These are phyloP conservation scores for Cyberlindnera maritima DNA, from an alignment of 805 yeast species.

Conservation along the genomic window DNA sequence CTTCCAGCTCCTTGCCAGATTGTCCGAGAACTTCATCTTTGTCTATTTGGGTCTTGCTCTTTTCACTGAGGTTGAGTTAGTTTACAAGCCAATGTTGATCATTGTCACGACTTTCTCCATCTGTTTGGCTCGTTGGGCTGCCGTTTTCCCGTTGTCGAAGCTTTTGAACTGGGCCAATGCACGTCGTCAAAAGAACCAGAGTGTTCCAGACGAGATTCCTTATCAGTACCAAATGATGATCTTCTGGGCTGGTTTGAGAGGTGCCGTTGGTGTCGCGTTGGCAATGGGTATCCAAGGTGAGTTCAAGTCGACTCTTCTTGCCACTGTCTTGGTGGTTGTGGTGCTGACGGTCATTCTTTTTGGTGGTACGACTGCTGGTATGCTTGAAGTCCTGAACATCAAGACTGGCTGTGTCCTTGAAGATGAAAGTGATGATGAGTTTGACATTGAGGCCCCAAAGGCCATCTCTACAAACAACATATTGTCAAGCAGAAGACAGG, in stretches of 20 bases:
- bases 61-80: constrained; percentile 94
- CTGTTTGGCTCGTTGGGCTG: constrained; percentile 94
- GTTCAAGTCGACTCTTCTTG: constrained; percentile 79
- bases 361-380: constrained; percentile 98
- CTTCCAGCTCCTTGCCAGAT: constrained; percentile 90
- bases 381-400: constrained; percentile 93
- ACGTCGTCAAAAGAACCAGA: constrained; percentile 49
- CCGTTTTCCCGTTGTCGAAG: constrained; percentile 91
- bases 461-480: constrained; percentile 17
- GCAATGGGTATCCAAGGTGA: constrained; percentile 98
- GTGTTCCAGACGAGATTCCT: constrained; percentile 82
- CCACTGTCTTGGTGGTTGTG: constrained; percentile 95
- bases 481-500: constrained; percentile 20
- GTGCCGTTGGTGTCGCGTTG: constrained; percentile 98
- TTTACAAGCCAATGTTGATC: constrained; percentile 89
- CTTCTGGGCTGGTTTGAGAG: constrained; percentile 98
- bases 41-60: constrained; percentile 91
- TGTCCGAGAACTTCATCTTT: constrained; percentile 95
- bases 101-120: constrained; percentile 87
- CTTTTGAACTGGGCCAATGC: constrained; percentile 77
- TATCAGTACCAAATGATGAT: constrained; percentile 98
- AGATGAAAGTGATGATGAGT: constrained; percentile 86
- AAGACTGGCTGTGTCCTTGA: constrained; percentile 88
- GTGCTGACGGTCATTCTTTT: constrained; percentile 93
- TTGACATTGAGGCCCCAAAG: constrained; percentile 78